Conservation (phyloP, 306 rosid species). For the Corylus avellana region DNA sequence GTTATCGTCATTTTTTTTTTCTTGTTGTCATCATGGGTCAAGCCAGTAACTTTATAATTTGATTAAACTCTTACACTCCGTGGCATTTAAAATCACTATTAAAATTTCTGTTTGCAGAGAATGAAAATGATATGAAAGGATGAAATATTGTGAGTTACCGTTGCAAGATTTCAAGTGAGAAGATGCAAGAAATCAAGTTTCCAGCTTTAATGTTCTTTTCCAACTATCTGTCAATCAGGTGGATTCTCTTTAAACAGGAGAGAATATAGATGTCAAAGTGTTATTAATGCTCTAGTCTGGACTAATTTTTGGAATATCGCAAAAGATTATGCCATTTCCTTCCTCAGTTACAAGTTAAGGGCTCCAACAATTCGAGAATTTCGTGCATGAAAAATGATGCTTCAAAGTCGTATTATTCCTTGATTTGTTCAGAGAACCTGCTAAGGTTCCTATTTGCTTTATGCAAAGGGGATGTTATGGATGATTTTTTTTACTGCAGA, state of each 20-base stretch:
- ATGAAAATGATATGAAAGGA: too few species aligned
- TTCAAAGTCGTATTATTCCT: not conserved
- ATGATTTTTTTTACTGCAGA: too few species aligned
- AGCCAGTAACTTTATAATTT: too few species aligned
- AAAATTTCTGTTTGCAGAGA: not conserved
- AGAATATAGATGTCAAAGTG: not conserved
- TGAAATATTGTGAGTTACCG: not conserved
- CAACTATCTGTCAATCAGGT: not conserved
- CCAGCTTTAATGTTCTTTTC: not conserved
- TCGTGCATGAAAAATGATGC: not conserved
- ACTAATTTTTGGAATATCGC: too few species aligned
- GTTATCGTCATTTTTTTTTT: too few species aligned
- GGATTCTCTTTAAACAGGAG: not conserved
- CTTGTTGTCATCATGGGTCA: too few species aligned
- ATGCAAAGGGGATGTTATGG: not conserved
- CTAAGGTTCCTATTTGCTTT: not conserved
- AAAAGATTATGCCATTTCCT: too few species aligned
- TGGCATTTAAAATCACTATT: too few species aligned
- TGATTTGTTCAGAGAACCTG: not conserved
- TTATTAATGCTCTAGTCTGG: too few species aligned
- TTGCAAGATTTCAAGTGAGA: not conserved
- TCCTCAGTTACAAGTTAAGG: not conserved
- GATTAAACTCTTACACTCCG: too few species aligned
- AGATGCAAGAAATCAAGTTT: not conserved
- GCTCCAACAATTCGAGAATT: not conserved